Base-by-base conservation (phyloP, 2,329 filamentous ascomycete species). In the Hypoxylon sp. region DNA sequence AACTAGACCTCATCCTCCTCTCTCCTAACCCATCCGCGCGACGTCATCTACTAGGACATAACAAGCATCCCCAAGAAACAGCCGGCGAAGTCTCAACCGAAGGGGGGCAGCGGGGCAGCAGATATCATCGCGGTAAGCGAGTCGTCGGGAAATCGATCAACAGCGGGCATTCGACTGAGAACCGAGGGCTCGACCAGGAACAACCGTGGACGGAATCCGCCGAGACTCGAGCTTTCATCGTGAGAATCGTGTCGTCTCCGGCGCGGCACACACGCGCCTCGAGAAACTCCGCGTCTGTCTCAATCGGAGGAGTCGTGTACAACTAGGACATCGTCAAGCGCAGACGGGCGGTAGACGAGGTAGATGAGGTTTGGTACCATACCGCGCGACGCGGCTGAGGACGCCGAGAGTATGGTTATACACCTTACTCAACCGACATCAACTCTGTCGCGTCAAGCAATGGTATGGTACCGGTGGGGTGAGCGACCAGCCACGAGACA, bases 281-380 rank as follows among this genome's bases (percentile, higher is more conserved):
- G 55, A 66, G 65, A 71, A 33, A 56, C 68, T 66, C 33, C 33
- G 31, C 27, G 30, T 37, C 25, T 51, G 46, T 69, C 66, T 71
- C 69, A 48, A 69, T 64, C 37, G 62, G 66, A 53, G 65, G 62
- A 55, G 65, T 61, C 68, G 65, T 33, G 30, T 70, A 62, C 68
- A 48, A 68, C 68, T 55, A 31, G 55, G 62, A 25, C 22, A 40
- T 46, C 66, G 40, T 69, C 66, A 14, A 69, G 66, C 61, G 57
- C 25, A 58, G 66, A 63, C 31, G 46, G 57, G 35, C n/a, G 31
- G 44, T 42, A n/a, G 44, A 40, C 33, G 17, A 46, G 49, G 49
- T 46, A 37, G 33, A 50, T 55, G 63, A 55, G 51, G 27, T 20
- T 51, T 10, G 6, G 33, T 20, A 44, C 53, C 61, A 35, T 44